A percentile compares a stretch with the other conserved stretches of the same genome.
Conservation (phyloP, 2,329 filamentous ascomycete genomes). For the Colletotrichum musae region DNA sequence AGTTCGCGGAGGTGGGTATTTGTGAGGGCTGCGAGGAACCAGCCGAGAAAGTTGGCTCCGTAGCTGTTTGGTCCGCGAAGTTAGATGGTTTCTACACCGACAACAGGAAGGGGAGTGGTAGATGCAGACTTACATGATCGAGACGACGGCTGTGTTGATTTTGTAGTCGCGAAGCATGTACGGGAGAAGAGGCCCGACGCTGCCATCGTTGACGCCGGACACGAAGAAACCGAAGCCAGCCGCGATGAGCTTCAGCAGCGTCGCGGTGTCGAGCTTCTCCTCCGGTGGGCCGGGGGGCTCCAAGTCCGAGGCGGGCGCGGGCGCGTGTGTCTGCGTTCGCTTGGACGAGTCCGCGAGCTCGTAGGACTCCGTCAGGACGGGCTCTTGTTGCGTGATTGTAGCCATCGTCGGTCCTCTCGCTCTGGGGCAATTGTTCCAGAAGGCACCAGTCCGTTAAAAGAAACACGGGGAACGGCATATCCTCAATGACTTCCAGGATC, state of each 20-base stretch:
- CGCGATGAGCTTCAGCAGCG: constrained; percentile 65
- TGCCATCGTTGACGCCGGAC: constrained; percentile 76
- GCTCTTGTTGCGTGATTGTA: constrained; percentile 23
- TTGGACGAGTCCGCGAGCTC: constrained; percentile 15
- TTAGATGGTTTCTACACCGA: no score
- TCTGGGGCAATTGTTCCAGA: no score
- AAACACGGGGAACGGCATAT: not conserved
- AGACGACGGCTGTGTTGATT: constrained; percentile 66
- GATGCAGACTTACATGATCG: constrained; percentile 59
- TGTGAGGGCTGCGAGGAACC: constrained; percentile 70
- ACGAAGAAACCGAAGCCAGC: constrained; percentile 76
- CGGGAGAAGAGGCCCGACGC: constrained; percentile 73
- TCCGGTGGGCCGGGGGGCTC: not conserved
- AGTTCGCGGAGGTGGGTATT: constrained; percentile 68
- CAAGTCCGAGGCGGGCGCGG: not conserved
- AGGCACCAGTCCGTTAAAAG: no score
- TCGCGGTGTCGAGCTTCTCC: constrained; percentile 42
- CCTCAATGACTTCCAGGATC: not conserved
- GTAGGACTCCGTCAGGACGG: not conserved
- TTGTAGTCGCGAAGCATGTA: constrained; percentile 72
- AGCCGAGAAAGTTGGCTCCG: constrained; percentile 70
- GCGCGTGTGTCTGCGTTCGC: not conserved
- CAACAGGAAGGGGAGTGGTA: no score
- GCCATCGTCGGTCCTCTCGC: not conserved
- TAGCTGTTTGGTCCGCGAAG: constrained; percentile 55